Conservation (phyloP, 2,329 filamentous ascomycete species). For the Alternaria sp. region DNA sequence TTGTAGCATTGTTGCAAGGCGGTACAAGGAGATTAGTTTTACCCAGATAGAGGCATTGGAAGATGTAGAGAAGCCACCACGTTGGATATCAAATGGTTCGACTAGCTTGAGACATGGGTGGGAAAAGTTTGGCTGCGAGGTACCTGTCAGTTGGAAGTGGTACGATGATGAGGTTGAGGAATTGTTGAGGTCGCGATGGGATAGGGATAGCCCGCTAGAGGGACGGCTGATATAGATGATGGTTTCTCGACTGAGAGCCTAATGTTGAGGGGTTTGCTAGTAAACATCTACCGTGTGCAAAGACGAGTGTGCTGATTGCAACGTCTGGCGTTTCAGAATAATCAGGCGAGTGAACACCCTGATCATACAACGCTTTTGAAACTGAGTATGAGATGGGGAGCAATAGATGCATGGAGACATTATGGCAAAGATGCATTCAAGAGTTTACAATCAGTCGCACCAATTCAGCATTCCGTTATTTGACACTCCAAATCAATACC, state of each 20-base stretch:
- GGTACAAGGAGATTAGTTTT: neutral
- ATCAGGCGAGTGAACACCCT: neutral
- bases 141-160: neutral
- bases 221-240: neutral
- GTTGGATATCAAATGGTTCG: neutral
- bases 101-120: neutral
- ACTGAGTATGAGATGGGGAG: neutral
- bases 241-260: neutral
- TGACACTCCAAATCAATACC: neutral
- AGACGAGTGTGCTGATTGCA: neutral
- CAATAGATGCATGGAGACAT: neutral
- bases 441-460: no score
- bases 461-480: neutral
- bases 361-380: neutral
- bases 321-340: neutral
- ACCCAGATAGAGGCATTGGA: neutral
- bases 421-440: neutral
- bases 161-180: neutral
- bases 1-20: neutral
- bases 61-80: neutral
- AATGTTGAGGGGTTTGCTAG: neutral
- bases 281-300: neutral
- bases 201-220: neutral
- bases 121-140: neutral
- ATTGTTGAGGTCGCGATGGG: neutral